Percentiles rank a stretch among this genome's conserved stretches.
Evolutionary conservation across 179 eudicot genomes (phyloP).

Genomic region (Drosera spatulata): DNA sequence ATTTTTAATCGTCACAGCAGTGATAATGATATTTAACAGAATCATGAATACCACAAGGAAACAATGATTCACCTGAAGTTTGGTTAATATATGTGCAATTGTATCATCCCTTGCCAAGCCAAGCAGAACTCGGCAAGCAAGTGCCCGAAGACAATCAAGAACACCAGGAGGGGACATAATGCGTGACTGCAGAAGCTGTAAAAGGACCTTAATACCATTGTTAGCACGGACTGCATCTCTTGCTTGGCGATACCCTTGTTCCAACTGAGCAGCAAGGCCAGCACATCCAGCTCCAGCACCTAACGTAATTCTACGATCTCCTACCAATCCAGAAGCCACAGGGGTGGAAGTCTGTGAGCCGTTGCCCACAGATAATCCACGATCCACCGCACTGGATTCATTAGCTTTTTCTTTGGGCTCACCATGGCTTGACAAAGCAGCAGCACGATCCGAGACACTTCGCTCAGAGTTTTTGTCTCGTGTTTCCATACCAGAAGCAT

Average conservation of each 20-base stretch:
- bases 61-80: constrained; percentile 60
- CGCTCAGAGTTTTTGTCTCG: constrained; percentile 41
- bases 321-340: constrained; percentile 78
- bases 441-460: constrained; percentile 32
- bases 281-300: constrained; percentile 94
- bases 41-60: not conserved
- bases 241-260: constrained; percentile 91
- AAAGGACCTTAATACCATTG: constrained; percentile 90
- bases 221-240: constrained; percentile 96
- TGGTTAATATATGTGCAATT: constrained; percentile 91
- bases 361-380: constrained; percentile 28
- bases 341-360: constrained; percentile 37
- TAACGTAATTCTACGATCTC: constrained; percentile 89
- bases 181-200: constrained; percentile 91
- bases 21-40: too few relatives aligned
- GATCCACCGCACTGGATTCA: constrained; percentile 48
- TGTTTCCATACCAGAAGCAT: constrained; percentile 35
- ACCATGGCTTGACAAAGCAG: constrained; percentile 31
- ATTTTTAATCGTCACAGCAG: too few relatives aligned
- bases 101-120: constrained; percentile 97
- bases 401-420: constrained; percentile 57
- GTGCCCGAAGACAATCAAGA: constrained; percentile 95
- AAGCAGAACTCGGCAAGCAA: constrained; percentile 91
- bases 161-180: constrained; percentile 71
- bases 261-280: constrained; percentile 89